Evolutionary conservation across 108 stramenopile species (phyloP), one percentile per base, ranked within the genome.

Genomic region (Skeletonema grethae): DNA sequence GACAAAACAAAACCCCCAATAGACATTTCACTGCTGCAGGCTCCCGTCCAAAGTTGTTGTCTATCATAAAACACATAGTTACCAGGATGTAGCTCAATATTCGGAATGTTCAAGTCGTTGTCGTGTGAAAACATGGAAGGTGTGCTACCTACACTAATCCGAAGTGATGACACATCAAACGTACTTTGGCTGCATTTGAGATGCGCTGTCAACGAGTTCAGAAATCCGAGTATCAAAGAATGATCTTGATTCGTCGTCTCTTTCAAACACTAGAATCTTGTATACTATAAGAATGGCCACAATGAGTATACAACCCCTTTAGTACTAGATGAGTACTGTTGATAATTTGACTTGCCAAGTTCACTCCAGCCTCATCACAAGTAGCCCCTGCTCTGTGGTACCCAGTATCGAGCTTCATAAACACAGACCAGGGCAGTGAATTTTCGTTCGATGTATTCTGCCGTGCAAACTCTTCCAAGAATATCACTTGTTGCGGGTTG

Each of bases 21-120:
- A 31, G 22, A 55, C 22, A 18, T 11, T 74, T 68, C 61, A 36
- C 48, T 20, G 13, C 12, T 13, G 43, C 78, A 79, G 15, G 73
- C 78, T 15, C 78, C 73, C 28, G 78, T 79, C 32, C 39, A 69
- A 10, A 79, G 38, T 58, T 79, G 78, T 32, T 79, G 78, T 25
- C 78, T 50, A 18, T 79, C 78, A 31, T 69, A 79, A 29, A 79
- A 65, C 5, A 73, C 72, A 28, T 79, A 79, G 56, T 79, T 79
- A 4, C 78, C 78, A 4, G 78, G 78, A 39, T 79, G 78, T 18
- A 79, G 28, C 12, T 79, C 78, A 7, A 75, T 53, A 48, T 72
- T 72, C 18, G 70, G 45, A 16, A 36, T 46, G 25, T 69, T 28
- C 16, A 55, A 20, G 8, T 16, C 69, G 69, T 69, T 79, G 11